A percentile compares a stretch with the other conserved stretches of the same genome.
Conservation (phyloP, 805 yeast genomes). For the Candida nanaspora region DNA sequence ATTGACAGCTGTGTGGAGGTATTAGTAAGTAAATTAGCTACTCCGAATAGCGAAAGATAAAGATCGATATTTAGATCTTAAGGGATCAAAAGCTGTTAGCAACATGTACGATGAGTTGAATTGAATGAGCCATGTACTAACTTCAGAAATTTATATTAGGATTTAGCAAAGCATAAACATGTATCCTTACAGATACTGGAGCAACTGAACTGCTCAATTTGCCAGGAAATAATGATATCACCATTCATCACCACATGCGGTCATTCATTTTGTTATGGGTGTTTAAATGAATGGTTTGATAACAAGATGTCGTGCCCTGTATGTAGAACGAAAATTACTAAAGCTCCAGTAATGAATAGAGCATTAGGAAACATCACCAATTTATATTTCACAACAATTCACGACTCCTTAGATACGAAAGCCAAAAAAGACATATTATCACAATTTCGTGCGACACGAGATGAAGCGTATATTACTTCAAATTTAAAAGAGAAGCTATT, state of each 20-base stretch:
- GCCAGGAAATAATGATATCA: conserved; percentile 60
- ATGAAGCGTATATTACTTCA: conserved; percentile 26
- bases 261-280: conserved; percentile 65
- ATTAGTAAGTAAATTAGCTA: no score
- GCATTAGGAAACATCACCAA: conserved; percentile 38
- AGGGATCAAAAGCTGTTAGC: no score
- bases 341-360: conserved; percentile 47
- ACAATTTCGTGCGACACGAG: conserved; percentile 22
- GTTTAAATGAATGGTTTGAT: conserved; percentile 58
- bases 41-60: no score
- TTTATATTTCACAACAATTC: conserved; percentile 26
- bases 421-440: conserved; percentile 20
- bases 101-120: no score
- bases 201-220: conserved; percentile 48
- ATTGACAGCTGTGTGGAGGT: no score
- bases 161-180: no score
- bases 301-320: conserved; percentile 59
- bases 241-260: conserved; percentile 63
- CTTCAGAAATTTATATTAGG: no score
- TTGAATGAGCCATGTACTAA: no score
- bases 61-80: no score
- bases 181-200: not conserved
- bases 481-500: conserved; percentile 30
- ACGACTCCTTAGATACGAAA: conserved; percentile 2
- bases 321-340: conserved; percentile 45